These are phyloP conservation scores for Aciculoconidium aculeatum DNA, from an alignment of 805 yeast species.

Conservation along the genomic window DNA sequence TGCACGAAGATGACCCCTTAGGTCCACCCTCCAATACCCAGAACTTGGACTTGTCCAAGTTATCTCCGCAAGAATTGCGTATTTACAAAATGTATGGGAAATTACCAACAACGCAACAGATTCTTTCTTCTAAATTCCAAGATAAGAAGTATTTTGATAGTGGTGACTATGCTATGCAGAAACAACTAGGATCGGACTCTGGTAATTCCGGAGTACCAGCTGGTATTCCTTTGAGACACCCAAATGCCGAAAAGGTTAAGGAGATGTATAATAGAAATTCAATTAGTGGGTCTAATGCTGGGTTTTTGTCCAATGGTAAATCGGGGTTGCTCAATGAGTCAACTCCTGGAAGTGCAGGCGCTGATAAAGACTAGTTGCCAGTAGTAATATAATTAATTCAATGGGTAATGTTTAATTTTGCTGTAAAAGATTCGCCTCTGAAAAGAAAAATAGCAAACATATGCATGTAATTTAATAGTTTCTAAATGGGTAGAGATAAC, in stretches of 20 bases:
- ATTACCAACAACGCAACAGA: slow-evolving; percentile 73
- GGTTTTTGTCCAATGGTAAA: slow-evolving; percentile 42
- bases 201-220: slow-evolving; percentile 25
- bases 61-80: slow-evolving; percentile 75
- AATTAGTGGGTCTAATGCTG: slow-evolving; percentile 44
- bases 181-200: slow-evolving; percentile 29
- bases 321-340: slow-evolving; percentile 52
- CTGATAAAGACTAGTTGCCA: slow-evolving; percentile 8
- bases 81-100: slow-evolving; percentile 79
- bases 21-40: slow-evolving; percentile 42
- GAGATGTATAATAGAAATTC: slow-evolving; percentile 54
- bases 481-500: slow-evolving; percentile 9
- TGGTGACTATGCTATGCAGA: slow-evolving; percentile 86
- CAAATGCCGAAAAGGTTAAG: slow-evolving; percentile 54
- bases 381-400: neutral
- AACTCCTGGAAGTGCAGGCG: slow-evolving; percentile 19
- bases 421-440: slow-evolving; percentile 1
- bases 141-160: slow-evolving; percentile 91
- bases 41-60: slow-evolving; percentile 47
- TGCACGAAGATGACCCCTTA: slow-evolving; percentile 45
- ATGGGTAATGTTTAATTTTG: neutral
- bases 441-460: slow-evolving; percentile 1
- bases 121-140: slow-evolving; percentile 67
- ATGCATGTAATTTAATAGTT: slow-evolving; percentile 7
- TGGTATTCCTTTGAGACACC: slow-evolving; percentile 39